These are phyloP conservation scores for Sphaceloma murrayae DNA, from an alignment of 2,329 filamentous ascomycete species.

Conservation along the genomic window DNA sequence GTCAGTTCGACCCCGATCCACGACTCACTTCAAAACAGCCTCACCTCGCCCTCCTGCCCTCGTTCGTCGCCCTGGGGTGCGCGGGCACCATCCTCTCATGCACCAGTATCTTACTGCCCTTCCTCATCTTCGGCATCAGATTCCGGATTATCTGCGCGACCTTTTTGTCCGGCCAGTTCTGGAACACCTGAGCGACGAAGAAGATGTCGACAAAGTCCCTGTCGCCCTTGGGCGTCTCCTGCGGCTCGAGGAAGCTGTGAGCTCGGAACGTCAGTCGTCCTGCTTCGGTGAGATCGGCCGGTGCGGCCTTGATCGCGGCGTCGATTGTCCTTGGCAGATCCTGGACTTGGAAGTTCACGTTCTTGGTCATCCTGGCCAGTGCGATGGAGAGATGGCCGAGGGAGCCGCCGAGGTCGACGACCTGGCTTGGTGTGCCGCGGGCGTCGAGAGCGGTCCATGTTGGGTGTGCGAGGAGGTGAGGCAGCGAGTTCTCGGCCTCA, in stretches of 20 bases:
- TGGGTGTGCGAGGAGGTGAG: constrained; percentile 17
- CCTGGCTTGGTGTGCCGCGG: constrained; percentile 1
- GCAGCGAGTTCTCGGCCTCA: constrained; percentile 15
- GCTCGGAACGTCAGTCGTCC: constrained; percentile 20
- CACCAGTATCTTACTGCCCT: constrained; percentile 19
- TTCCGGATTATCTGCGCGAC: constrained; percentile 16
- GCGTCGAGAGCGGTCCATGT: constrained; percentile 16
- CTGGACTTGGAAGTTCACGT: constrained; percentile 20
- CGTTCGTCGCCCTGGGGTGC: constrained; percentile 6
- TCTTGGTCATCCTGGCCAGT: constrained; percentile 17
- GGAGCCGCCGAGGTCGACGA: constrained; percentile 20
- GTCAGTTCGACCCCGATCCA: not conserved
- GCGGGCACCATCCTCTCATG: constrained; percentile 14
- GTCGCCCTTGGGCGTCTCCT: constrained; percentile 18
- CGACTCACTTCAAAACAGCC: not conserved
- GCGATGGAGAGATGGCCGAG: constrained; percentile 15
- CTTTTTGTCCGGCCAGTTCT: constrained; percentile 18
- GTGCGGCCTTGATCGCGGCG: constrained; percentile 18
- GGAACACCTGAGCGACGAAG: constrained; percentile 16
- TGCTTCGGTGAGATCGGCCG: constrained; percentile 17
- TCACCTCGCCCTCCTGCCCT: constrained; percentile 11
- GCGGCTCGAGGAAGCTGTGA: constrained; percentile 23
- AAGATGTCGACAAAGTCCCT: constrained; percentile 22
- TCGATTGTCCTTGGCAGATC: constrained; percentile 21
- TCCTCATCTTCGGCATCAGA: constrained; percentile 16